Evolutionary conservation across 495 filamentous ascomycete genomes (phyloP), one percentile per base, ranked within the genome.

Genomic region (Endocarpon pusillum): DNA sequence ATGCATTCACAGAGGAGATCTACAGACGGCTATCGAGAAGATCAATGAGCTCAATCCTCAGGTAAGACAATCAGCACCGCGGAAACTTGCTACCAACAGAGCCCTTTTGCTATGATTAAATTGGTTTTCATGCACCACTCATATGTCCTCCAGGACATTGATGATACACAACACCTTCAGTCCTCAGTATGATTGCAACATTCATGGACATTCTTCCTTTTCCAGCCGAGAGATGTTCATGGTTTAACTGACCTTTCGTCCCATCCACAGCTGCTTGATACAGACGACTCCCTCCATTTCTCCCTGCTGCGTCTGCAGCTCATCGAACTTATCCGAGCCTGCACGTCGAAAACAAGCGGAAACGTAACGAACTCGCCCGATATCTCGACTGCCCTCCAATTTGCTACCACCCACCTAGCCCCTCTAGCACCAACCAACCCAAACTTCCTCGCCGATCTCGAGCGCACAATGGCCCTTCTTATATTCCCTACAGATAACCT

Each of bases 81-180:
- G 15, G 14, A 17, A 4, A 5, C 5, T 31, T 31, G 7, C 28
- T 14, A 5, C 28, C n/a, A n/a, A 21, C 26, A 17, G 39, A 9
- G 34, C 26, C 38, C 25, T 43, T 38, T 67, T 71, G 71, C 73
- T 62, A 86, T 84, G 87, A 94, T 96, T 92, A 91, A 61, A 82
- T 53, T 52, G 61, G 66, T 71, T 85, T 84, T 91, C 89, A 94
- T 96, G 86, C 91, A 99, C 87, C 87, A 96, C 87, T 84, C 87
- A 79, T 83, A 96, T 65, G 63, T 64, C 65, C 73, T 73, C 72
- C 62, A 57, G 70, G 73, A 71, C 71, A 54, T 68, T 82, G 91
- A 85, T 83, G 85, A 94, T 67, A 82, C 78, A 75, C 67, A 76
- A 75, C 76, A 73, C 76, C 81, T 80, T 85, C 78, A 86, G 73